Conservation (phyloP, 2,329 filamentous ascomycete genomes). For the Apiospora sp. region DNA sequence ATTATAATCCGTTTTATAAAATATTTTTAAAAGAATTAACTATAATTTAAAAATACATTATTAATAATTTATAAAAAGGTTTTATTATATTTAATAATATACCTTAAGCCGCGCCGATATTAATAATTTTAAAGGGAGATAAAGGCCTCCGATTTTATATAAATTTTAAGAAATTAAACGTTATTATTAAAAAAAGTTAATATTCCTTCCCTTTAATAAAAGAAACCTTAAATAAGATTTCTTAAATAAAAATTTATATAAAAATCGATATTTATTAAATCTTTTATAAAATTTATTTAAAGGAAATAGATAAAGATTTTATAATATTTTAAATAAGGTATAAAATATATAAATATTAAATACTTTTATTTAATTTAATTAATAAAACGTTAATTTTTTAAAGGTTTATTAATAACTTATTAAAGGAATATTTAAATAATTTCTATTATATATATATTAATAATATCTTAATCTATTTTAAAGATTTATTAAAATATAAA, state of each 20-base stretch:
- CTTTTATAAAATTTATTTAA: neutral
- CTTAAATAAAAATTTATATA: neutral
- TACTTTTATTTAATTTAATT: neutral
- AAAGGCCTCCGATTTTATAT: neutral
- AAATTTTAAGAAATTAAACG: neutral
- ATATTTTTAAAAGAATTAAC: neutral
- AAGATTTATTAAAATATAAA: too few species aligned
- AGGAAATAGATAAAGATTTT: neutral
- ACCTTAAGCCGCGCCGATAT: neutral
- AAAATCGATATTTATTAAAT: conserved; percentile 31
- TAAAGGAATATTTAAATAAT: too few species aligned
- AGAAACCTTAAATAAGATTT: conserved; percentile 32
- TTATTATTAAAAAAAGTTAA: neutral
- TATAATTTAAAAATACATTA: neutral
- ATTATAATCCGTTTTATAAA: neutral
- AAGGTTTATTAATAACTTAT: too few species aligned
- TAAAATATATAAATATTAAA: neutral
- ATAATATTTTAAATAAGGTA: neutral
- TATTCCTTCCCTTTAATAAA: neutral
- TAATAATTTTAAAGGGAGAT: neutral
- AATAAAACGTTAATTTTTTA: neutral
- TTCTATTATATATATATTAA: too few species aligned
- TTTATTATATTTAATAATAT: neutral
- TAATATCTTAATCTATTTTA: too few species aligned
- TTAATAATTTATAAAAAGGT: neutral